Percentiles rank a stretch among this genome's conserved stretches.
phyloP scores from a whole-genome alignment of 371 early-diverging fungal genomes.

The Apophysomyces variabilis region DNA sequence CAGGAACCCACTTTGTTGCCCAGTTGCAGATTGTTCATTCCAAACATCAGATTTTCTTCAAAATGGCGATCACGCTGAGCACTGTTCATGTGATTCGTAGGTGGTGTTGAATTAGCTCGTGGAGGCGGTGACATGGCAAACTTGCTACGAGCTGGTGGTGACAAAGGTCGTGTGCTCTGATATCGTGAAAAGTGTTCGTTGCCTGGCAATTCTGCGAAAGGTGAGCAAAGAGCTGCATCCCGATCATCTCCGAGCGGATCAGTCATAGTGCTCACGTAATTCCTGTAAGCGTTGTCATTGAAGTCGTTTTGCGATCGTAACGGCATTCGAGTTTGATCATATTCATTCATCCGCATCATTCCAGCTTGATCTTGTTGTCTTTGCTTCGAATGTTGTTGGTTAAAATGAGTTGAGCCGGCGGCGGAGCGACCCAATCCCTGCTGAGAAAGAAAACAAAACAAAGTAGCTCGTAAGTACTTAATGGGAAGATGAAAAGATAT shows the following conservation, averaged over 20 bases:
- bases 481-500: background rate
- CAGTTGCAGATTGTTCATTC: constrained; percentile 22
- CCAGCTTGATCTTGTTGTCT: constrained; percentile 10
- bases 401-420: background rate
- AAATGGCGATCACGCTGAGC: constrained; percentile 19
- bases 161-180: constrained; percentile 23
- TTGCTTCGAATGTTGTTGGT: background rate
- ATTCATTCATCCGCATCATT: constrained; percentile 1
- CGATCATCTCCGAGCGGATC: constrained; percentile 3
- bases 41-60: constrained; percentile 24
- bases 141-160: constrained; percentile 35
- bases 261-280: background rate
- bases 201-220: background rate
- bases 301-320: constrained; percentile 1
- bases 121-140: constrained; percentile 43
- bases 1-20: constrained; percentile 21
- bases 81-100: constrained; percentile 28
- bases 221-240: background rate
- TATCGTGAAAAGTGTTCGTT: constrained; percentile 6
- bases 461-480: background rate
- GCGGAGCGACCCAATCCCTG: constrained; percentile 9
- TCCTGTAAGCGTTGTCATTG: background rate
- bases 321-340: constrained; percentile 6
- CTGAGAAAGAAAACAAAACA: background rate
- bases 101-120: constrained; percentile 50